A percentile compares a stretch with the other conserved stretches of the same genome.
phyloP scores from a whole-genome alignment of 495 filamentous ascomycete species.

The Trichoderma erinaceum region DNA sequence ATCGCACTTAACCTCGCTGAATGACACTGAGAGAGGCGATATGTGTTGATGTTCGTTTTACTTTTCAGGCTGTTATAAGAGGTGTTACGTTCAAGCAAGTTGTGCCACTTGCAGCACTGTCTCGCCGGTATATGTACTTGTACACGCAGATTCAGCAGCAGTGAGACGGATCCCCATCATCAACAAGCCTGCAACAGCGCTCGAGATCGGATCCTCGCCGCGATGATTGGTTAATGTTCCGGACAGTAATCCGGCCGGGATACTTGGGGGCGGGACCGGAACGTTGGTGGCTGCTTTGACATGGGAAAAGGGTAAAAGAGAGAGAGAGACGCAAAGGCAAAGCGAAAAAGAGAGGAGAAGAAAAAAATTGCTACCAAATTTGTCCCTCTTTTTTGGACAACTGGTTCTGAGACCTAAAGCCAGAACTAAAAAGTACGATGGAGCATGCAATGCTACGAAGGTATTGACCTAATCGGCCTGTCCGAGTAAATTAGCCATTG shows the following conservation, averaged over 20 bases:
- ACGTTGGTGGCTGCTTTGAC: background rate
- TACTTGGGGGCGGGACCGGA: background rate
- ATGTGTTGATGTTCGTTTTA: background rate
- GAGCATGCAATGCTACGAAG: background rate
- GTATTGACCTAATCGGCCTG: background rate
- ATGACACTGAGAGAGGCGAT: background rate
- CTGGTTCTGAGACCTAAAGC: background rate
- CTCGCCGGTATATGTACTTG: background rate
- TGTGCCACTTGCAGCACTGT: no score
- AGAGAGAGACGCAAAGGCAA: background rate
- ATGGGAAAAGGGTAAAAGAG: background rate
- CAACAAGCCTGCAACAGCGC: background rate
- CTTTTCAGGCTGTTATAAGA: background rate
- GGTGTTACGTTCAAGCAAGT: background rate
- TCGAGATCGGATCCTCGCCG: background rate
- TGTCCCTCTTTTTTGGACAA: background rate
- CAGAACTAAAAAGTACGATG: background rate
- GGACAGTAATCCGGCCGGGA: background rate
- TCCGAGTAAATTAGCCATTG: background rate
- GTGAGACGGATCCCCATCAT: conserved; percentile 11
- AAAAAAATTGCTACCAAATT: background rate
- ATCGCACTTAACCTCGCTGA: background rate
- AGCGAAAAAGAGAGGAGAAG: background rate
- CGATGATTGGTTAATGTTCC: background rate
- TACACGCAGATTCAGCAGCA: background rate